phyloP scores from a whole-genome alignment of 345 rosid species.

The Rhodamnia rubescens region DNA sequence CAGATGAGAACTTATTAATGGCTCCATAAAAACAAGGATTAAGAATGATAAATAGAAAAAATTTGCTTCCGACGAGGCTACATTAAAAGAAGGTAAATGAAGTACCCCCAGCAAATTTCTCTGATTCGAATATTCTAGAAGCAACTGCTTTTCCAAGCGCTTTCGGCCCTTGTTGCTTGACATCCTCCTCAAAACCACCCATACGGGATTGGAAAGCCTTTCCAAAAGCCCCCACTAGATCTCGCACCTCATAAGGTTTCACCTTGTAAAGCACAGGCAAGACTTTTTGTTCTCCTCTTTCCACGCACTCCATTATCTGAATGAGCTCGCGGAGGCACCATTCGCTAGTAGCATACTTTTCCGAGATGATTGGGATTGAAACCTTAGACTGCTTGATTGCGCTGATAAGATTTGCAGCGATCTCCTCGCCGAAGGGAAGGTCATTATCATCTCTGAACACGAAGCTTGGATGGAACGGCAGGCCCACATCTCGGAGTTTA shows the following conservation, averaged over 20 bases:
- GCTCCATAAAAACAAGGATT: not conserved
- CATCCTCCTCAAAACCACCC: accelerated
- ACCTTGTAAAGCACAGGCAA: not conserved
- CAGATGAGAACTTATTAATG: too few species aligned
- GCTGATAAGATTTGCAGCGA: not conserved
- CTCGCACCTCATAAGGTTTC: not conserved
- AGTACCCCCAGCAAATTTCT: accelerated
- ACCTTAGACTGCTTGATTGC: not conserved
- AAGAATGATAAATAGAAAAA: not conserved
- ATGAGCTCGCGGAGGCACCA: not conserved
- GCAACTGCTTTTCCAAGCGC: not conserved
- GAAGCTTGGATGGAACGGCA: not conserved
- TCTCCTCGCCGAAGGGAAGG: not conserved
- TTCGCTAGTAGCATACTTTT: not conserved
- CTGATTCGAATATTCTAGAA: not conserved
- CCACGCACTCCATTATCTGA: not conserved
- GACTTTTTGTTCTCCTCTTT: not conserved
- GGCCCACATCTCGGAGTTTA: not conserved
- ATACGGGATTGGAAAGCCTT: accelerated
- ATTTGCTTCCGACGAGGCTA: accelerated
- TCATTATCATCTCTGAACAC: not conserved
- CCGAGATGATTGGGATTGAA: not conserved
- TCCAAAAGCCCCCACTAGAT: not conserved
- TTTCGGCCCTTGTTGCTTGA: not conserved
- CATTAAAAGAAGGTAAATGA: accelerated